Conservation (phyloP, 768 basidiomycete genomes). For the Leccinum sublutescens region DNA sequence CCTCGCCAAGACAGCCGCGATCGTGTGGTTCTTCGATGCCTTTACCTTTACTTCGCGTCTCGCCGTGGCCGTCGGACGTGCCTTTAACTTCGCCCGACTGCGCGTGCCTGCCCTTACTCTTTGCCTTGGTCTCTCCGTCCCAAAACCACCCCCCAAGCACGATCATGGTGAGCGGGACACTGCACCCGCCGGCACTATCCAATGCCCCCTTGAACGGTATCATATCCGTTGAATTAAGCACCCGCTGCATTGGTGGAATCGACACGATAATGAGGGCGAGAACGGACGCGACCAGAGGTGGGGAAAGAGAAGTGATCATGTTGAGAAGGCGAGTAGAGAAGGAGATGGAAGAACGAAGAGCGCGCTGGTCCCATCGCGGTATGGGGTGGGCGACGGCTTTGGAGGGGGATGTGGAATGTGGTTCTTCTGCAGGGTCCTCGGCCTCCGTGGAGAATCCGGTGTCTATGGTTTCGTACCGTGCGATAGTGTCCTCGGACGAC, state of each 20-base stretch:
- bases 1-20: not conserved
- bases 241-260: conserved; percentile 69
- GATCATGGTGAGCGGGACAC: conserved; percentile 85
- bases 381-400: not conserved
- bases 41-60: conserved; percentile 10
- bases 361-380: conserved; percentile 6
- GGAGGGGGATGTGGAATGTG: not conserved
- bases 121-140: conserved; percentile 27
- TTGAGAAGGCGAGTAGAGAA: not conserved
- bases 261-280: conserved; percentile 76
- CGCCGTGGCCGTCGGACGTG: not conserved
- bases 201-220: conserved; percentile 68
- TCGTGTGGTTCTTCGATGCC: not conserved
- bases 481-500: conserved; percentile 24
- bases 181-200: conserved; percentile 66
- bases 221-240: conserved; percentile 57
- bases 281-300: conserved; percentile 80
- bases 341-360: not conserved
- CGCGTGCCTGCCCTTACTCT: not conserved
- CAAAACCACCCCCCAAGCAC: conserved; percentile 95
- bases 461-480: conserved; percentile 6
- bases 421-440: conserved; percentile 5
- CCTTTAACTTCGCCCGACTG: not conserved
- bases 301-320: conserved; percentile 69
- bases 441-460: conserved; percentile 14